Evolutionary conservation across 31 red algal species (phyloP).

Genomic region (Endocladia muricata): DNA sequence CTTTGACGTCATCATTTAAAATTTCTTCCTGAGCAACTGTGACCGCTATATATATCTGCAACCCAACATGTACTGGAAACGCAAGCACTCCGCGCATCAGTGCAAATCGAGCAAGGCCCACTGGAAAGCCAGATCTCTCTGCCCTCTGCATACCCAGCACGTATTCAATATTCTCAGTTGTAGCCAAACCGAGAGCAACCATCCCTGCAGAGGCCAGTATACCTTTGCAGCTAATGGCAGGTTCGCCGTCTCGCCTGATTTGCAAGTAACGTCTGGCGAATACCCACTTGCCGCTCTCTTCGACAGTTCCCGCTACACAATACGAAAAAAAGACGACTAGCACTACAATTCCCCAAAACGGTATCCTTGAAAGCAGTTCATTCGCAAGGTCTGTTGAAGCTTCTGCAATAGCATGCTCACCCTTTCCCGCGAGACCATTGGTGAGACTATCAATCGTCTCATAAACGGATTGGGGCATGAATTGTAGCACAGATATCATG

Average conservation of each 20-base stretch:
- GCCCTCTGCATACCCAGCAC: constrained; percentile 6
- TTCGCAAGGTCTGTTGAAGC: neutral
- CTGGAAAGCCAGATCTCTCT: neutral
- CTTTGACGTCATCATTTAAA: constrained; percentile 17
- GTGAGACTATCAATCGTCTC: neutral
- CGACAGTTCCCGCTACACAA: constrained; percentile 7
- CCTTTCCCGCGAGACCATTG: neutral
- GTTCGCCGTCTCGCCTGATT: neutral
- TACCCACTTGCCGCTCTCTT: constrained; percentile 56
- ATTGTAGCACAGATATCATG: neutral
- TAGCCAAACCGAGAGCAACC: constrained; percentile 58
- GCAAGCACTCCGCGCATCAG: constrained; percentile 42
- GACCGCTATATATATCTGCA: constrained; percentile 46
- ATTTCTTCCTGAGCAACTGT: constrained; percentile 27
- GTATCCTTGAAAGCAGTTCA: constrained; percentile 22
- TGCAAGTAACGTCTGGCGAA: constrained; percentile 32
- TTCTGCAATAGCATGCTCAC: neutral
- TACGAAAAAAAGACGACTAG: constrained; percentile 28
- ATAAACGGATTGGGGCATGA: neutral
- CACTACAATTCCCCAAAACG: constrained; percentile 5
- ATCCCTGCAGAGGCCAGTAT: constrained; percentile 50
- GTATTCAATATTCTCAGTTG: constrained; percentile 44
- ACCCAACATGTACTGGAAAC: constrained; percentile 64
- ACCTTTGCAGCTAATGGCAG: constrained; percentile 15
- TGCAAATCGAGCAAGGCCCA: neutral